Percentiles rank a stretch among this genome's conserved stretches.
phyloP scores from a whole-genome alignment of 139 green algal genomes.

The Trebouxia sp. region DNA sequence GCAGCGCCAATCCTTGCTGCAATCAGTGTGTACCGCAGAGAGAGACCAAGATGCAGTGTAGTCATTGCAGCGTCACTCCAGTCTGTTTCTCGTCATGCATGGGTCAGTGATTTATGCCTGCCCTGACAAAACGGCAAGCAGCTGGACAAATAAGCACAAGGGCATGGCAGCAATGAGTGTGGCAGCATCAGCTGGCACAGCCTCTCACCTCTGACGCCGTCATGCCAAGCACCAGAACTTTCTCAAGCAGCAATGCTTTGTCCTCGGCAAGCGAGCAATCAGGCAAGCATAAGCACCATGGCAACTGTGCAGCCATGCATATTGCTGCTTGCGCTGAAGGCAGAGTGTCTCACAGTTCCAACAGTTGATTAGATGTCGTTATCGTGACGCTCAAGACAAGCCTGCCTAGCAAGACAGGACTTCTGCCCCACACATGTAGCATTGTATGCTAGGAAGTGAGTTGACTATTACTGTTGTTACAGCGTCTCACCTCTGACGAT shows the following conservation, averaged over 20 bases:
- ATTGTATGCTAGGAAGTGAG: too few species aligned
- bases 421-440: too few species aligned
- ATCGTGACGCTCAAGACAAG: too few species aligned
- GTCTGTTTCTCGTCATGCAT: too few species aligned
- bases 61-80: too few species aligned
- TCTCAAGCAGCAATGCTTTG: slow-evolving; percentile 4
- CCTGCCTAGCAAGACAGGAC: too few species aligned
- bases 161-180: neutral
- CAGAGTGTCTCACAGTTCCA: neutral
- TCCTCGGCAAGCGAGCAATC: slow-evolving; percentile 3
- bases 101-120: too few species aligned
- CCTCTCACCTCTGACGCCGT: neutral
- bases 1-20: too few species aligned
- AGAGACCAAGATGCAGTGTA: too few species aligned
- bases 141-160: neutral
- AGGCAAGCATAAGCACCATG: neutral
- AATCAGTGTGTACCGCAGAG: too few species aligned
- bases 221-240: slow-evolving; percentile 18
- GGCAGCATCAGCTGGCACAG: too few species aligned
- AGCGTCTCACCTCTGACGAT: neutral
- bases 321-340: neutral
- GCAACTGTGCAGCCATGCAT: neutral
- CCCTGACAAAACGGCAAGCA: neutral
- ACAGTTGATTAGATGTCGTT: neutral
- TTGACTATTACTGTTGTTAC: neutral